Conservation (phyloP, 257 asterid species). For the Marsdenia floribunda region DNA sequence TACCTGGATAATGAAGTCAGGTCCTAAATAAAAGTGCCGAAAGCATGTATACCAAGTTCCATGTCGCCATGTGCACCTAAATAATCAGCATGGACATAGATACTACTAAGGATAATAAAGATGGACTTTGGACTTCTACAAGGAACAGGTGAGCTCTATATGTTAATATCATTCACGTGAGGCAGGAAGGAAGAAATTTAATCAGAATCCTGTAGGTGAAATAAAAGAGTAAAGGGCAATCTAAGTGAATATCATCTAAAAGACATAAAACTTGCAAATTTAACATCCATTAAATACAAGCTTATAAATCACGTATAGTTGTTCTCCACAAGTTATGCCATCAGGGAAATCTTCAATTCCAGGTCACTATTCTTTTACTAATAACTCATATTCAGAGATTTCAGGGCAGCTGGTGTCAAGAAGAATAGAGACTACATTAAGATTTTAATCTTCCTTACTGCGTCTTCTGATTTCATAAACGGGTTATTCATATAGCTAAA, state of each 20-base stretch:
- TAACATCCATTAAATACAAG: not conserved
- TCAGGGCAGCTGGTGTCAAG: not conserved
- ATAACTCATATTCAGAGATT: not conserved
- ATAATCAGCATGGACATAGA: constrained; percentile 4
- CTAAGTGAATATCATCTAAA: not conserved
- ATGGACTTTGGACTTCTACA: not conserved
- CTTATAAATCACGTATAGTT: not conserved
- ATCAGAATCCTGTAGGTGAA: not conserved
- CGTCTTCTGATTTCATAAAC: not conserved
- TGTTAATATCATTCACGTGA: not conserved
- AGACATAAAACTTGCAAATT: not conserved
- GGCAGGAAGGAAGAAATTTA: not conserved
- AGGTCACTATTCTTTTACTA: not conserved
- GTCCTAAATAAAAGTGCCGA: not conserved
- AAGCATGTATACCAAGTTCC: not conserved
- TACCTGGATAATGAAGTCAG: constrained; percentile 7
- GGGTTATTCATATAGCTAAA: not conserved
- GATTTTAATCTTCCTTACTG: not conserved
- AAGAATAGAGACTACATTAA: not conserved
- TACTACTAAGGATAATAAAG: not conserved
- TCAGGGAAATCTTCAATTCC: not conserved
- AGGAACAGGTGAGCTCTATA: not conserved
- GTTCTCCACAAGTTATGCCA: not conserved
- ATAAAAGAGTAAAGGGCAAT: not conserved
- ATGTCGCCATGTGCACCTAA: not conserved